Conservation (phyloP, 257 asterid genomes). For the Phtheirospermum japonicum region DNA sequence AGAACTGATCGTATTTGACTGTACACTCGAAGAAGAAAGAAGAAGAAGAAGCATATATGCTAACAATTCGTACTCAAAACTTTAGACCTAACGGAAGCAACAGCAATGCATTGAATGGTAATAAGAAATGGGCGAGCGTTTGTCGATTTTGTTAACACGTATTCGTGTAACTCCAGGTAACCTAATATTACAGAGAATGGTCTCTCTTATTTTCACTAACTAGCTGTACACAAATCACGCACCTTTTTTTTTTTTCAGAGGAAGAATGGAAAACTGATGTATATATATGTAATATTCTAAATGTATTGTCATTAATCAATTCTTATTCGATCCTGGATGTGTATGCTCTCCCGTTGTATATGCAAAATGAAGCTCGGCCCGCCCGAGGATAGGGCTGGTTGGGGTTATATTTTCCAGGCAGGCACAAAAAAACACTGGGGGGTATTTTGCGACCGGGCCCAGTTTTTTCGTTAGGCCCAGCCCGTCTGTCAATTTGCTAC, state of each 20-base stretch:
- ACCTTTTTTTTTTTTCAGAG: slow-evolving; percentile 23
- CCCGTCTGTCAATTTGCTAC: no score
- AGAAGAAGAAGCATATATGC: slow-evolving; percentile 26
- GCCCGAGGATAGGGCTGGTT: not conserved
- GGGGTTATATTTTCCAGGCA: not conserved
- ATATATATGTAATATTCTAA: slow-evolving; percentile 43
- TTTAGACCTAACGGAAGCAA: slow-evolving; percentile 33
- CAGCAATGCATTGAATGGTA: slow-evolving; percentile 21
- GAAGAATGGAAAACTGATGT: slow-evolving; percentile 45
- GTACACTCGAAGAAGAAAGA: slow-evolving; percentile 21
- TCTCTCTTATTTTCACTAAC: slow-evolving; percentile 38
- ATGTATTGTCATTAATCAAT: slow-evolving; percentile 27
- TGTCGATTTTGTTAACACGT: slow-evolving; percentile 35
- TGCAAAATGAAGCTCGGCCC: not conserved
- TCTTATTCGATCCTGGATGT: slow-evolving; percentile 16
- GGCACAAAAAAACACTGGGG: not conserved
- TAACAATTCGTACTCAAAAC: slow-evolving; percentile 42
- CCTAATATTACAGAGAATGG: slow-evolving; percentile 45
- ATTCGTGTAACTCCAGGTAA: slow-evolving; percentile 33
- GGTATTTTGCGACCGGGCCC: not conserved
- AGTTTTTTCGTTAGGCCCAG: no score
- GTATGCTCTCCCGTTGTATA: slow-evolving; percentile 3
- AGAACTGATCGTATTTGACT: slow-evolving; percentile 34
- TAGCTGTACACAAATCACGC: slow-evolving; percentile 36
- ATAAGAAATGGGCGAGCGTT: slow-evolving; percentile 30